Evolutionary conservation across 2,329 filamentous ascomycete species (phyloP).

Genomic region (Ophiognomonia clavigignenti-juglandacearum): DNA sequence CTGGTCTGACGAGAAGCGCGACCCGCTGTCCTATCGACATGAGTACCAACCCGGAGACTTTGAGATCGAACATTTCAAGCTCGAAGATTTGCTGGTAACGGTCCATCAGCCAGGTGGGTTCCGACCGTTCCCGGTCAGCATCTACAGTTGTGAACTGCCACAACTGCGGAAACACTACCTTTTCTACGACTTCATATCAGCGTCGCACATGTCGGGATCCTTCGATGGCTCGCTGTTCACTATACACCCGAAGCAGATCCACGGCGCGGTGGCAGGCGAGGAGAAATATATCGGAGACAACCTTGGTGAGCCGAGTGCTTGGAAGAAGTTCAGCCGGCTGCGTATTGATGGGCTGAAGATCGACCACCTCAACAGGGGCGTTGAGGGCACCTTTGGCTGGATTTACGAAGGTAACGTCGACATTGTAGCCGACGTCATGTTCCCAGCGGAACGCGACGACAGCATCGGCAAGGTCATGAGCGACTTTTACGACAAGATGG

Average conservation of each 20-base stretch:
- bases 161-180: slow-evolving; percentile 93
- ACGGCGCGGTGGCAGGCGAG: slow-evolving; percentile 67
- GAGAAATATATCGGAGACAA: slow-evolving; percentile 50
- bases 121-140: slow-evolving; percentile 91
- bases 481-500: slow-evolving; percentile 95
- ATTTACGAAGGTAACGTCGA: slow-evolving; percentile 97
- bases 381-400: slow-evolving; percentile 94
- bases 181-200: slow-evolving; percentile 94
- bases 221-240: slow-evolving; percentile 96
- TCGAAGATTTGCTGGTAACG: slow-evolving; percentile 88
- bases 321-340: slow-evolving; percentile 94
- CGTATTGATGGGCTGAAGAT: slow-evolving; percentile 92
- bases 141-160: slow-evolving; percentile 92
- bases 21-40: slow-evolving; percentile 84
- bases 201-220: slow-evolving; percentile 92
- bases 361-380: slow-evolving; percentile 89
- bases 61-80: slow-evolving; percentile 93
- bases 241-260: slow-evolving; percentile 88
- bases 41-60: slow-evolving; percentile 90
- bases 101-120: slow-evolving; percentile 87
- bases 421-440: slow-evolving; percentile 92
- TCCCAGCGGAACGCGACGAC: slow-evolving; percentile 82
- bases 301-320: slow-evolving; percentile 63
- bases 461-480: slow-evolving; percentile 90
- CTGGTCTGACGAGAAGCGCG: slow-evolving; percentile 63